These are phyloP conservation scores for Myochromella boudieri DNA, from an alignment of 768 basidiomycete genomes.

Conservation along the genomic window DNA sequence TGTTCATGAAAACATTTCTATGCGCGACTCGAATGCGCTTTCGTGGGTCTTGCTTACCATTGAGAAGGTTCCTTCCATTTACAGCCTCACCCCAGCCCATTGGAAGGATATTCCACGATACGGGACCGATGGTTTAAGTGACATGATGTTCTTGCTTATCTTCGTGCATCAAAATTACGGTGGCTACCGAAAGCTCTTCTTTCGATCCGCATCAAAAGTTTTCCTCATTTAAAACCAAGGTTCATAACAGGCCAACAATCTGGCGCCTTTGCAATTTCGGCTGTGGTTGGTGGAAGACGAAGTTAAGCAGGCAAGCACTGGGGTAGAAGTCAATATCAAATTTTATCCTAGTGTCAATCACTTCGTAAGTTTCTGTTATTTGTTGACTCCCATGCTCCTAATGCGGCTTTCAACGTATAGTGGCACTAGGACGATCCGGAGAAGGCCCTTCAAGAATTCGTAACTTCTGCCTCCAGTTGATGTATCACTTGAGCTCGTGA, in stretches of 20 bases:
- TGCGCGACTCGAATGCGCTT: slow-evolving; percentile 22
- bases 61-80: slow-evolving; percentile 23
- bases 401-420: slow-evolving; percentile 7
- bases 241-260: slow-evolving; percentile 17
- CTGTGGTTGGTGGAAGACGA: slow-evolving; percentile 24
- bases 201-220: slow-evolving; percentile 8
- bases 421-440: slow-evolving; percentile 25
- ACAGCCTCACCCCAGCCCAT: slow-evolving; percentile 17
- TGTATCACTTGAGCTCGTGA: no score
- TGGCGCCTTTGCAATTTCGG: slow-evolving; percentile 15
- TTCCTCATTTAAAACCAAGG: slow-evolving; percentile 17
- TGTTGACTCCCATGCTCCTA: neutral
- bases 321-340: slow-evolving; percentile 10
- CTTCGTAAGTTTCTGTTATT: slow-evolving; percentile 13
- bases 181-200: slow-evolving; percentile 22
- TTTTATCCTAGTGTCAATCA: slow-evolving; percentile 18
- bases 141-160: slow-evolving; percentile 21
- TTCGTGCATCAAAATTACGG: slow-evolving; percentile 11
- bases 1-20: slow-evolving; percentile 27
- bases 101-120: slow-evolving; percentile 14
- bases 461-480: no score
- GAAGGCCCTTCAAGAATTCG: slow-evolving; percentile 9
- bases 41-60: slow-evolving; percentile 21
- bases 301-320: slow-evolving; percentile 4
- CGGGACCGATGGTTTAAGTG: slow-evolving; percentile 6